phyloP scores from a whole-genome alignment of 805 yeast genomes.

The Scheffersomyces stipitis region DNA sequence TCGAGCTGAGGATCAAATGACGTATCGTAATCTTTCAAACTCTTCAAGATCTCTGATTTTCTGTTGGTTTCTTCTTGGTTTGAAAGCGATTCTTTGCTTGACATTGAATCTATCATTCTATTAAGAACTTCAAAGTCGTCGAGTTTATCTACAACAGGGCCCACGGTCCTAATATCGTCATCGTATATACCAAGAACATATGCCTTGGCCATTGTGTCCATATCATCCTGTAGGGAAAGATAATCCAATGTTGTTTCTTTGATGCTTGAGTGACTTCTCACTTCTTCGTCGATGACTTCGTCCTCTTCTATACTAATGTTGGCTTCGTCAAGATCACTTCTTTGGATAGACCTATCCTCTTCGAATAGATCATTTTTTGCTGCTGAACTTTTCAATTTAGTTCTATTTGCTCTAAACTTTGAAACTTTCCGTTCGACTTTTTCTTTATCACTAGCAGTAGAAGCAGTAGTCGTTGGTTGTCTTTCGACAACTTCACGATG shows the following conservation, averaged over 20 bases:
- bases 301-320: conserved; percentile 1
- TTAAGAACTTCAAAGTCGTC: conserved; percentile 57
- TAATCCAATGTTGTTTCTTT: conserved; percentile 38
- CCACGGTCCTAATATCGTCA: conserved; percentile 56
- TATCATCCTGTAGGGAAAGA: conserved; percentile 39
- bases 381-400: background rate
- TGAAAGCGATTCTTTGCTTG: conserved; percentile 8
- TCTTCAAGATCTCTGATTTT: background rate
- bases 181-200: conserved; percentile 61
- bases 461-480: too few species aligned
- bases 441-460: too few species aligned
- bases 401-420: conserved; percentile 8
- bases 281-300: conserved; percentile 5
- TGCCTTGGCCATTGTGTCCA: conserved; percentile 61
- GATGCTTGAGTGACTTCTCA: conserved; percentile 20
- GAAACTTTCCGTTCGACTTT: too few species aligned
- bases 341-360: background rate
- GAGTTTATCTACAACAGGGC: conserved; percentile 53
- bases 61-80: conserved; percentile 1
- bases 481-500: too few species aligned
- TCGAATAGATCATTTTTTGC: background rate
- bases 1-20: conserved; percentile 10
- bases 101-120: conserved; percentile 41
- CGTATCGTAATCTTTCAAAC: conserved; percentile 1
- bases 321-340: background rate